Percentiles rank a stretch among this genome's conserved stretches.
Evolutionary conservation across 1,284 basidiomycete genomes (phyloP).

Genomic region (Phaffia rhodozyma): DNA sequence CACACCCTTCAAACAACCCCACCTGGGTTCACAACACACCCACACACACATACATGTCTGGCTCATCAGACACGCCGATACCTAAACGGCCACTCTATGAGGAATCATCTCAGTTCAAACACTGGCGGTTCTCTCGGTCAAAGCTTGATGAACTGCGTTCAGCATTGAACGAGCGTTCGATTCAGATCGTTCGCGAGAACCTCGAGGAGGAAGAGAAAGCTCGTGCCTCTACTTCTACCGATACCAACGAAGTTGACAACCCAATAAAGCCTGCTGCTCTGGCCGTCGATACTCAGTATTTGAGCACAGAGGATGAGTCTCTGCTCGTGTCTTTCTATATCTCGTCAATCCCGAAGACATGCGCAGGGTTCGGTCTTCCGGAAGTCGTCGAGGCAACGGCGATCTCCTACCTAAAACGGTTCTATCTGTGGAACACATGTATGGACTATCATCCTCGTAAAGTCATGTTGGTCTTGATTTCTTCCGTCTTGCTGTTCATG

Average conservation of each 20-base stretch:
- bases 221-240: background rate
- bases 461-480: constrained; percentile 63
- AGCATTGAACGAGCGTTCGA: constrained; percentile 59
- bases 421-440: constrained; percentile 93
- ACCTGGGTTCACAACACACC: too few relatives aligned
- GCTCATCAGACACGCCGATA: too few relatives aligned
- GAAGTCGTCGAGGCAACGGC: constrained; percentile 90
- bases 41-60: too few relatives aligned
- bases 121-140: constrained; percentile 73
- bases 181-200: constrained; percentile 57
- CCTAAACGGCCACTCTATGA: constrained; percentile 47
- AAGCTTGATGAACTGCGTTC: constrained; percentile 49
- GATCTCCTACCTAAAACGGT: constrained; percentile 82
- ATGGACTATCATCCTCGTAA: constrained; percentile 99
- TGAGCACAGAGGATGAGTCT: constrained; percentile 70
- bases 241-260: constrained; percentile 23
- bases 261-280: constrained; percentile 20
- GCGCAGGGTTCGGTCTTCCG: constrained; percentile 71
- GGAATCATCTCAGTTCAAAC: constrained; percentile 68
- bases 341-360: constrained; percentile 72
- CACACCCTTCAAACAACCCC: too few relatives aligned
- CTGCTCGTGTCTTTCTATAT: constrained; percentile 82
- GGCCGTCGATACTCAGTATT: constrained; percentile 49
- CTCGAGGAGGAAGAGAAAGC: constrained; percentile 62
- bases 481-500: background rate